These are phyloP conservation scores for Magnaporthales sp. DNA, from an alignment of 2,329 filamentous ascomycete species.

Conservation along the genomic window DNA sequence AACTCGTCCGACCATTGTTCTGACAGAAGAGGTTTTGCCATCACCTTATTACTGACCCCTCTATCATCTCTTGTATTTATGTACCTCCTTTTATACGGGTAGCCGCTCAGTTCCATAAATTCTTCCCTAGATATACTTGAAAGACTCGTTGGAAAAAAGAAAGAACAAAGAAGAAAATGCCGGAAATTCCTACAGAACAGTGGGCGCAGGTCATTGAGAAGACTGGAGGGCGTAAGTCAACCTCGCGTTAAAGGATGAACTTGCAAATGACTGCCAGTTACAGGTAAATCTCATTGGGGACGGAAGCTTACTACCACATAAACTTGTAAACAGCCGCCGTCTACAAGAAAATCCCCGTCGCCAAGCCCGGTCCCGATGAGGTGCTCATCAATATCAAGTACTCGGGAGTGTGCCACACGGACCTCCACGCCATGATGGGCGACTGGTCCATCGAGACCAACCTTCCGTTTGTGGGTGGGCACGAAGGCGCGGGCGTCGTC, in stretches of 20 bases:
- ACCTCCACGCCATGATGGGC: slow-evolving; percentile 69
- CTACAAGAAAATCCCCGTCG: slow-evolving; percentile 79
- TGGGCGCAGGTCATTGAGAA: slow-evolving; percentile 88
- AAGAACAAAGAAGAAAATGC: slow-evolving; percentile 31
- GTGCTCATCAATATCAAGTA: slow-evolving; percentile 36
- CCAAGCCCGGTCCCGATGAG: slow-evolving; percentile 37
- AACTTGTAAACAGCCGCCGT: slow-evolving; percentile 37
- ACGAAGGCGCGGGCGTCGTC: slow-evolving; percentile 74
- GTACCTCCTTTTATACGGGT: not conserved
- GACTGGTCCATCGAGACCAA: slow-evolving; percentile 83
- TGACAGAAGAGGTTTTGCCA: not conserved
- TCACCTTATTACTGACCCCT: not conserved
- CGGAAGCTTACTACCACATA: not conserved
- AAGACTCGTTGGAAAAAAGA: too few species aligned
- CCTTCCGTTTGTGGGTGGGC: slow-evolving; percentile 76
- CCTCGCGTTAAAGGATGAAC: slow-evolving; percentile 7
- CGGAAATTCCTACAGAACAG: slow-evolving; percentile 66
- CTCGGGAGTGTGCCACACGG: slow-evolving; percentile 67
- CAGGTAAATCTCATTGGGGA: too few species aligned
- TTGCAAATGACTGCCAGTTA: not conserved
- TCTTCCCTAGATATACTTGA: not conserved
- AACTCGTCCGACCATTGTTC: not conserved
- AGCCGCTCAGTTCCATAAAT: not conserved
- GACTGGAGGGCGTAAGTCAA: slow-evolving; percentile 58
- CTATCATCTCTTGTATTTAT: not conserved